These are phyloP conservation scores for Miscanthus lutarioriparius DNA, from an alignment of 176 grass and related monocot genomes.

Conservation along the genomic window DNA sequence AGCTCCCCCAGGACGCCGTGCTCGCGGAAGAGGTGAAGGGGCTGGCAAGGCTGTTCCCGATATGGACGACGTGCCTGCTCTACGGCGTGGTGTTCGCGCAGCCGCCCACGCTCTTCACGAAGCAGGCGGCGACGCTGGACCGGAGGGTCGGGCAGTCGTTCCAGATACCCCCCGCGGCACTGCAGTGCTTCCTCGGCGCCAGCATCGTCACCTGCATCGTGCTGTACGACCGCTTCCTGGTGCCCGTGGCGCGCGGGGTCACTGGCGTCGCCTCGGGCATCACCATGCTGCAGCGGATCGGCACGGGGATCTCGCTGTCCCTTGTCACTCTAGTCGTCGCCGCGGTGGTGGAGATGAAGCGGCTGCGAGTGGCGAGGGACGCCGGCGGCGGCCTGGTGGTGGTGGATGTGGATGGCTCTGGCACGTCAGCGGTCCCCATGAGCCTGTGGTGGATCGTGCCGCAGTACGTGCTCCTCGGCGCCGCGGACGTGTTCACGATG, in stretches of 20 bases:
- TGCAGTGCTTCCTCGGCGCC: conserved; percentile 47
- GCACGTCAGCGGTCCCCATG: conserved; percentile 34
- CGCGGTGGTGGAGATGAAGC: conserved; percentile 56
- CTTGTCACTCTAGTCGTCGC: conserved; percentile 15
- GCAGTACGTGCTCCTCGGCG: conserved; percentile 50
- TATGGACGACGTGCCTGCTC: conserved; percentile 43
- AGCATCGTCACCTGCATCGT: conserved; percentile 34
- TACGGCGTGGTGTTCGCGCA: conserved; percentile 44
- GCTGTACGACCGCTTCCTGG: conserved; percentile 48
- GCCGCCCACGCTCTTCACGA: conserved; percentile 50
- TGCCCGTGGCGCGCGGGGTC: conserved; percentile 39
- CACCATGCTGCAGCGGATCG: conserved; percentile 64
- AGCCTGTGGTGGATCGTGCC: conserved; percentile 72
- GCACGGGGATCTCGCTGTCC: conserved; percentile 41
- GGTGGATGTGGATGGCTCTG: background rate
- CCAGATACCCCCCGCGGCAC: conserved; percentile 38
- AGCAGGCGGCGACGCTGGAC: conserved; percentile 54
- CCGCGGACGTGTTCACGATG: conserved; percentile 43
- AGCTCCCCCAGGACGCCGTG: background rate
- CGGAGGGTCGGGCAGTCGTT: conserved; percentile 18
- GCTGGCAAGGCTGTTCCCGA: conserved; percentile 38
- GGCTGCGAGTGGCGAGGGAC: conserved; percentile 28
- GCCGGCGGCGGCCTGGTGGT: background rate
- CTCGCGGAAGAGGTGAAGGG: conserved; percentile 21
- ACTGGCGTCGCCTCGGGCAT: conserved; percentile 32